Evolutionary conservation across 2,329 filamentous ascomycete species (phyloP), one percentile per base, ranked within the genome.

Genomic region (Alternaria solani): DNA sequence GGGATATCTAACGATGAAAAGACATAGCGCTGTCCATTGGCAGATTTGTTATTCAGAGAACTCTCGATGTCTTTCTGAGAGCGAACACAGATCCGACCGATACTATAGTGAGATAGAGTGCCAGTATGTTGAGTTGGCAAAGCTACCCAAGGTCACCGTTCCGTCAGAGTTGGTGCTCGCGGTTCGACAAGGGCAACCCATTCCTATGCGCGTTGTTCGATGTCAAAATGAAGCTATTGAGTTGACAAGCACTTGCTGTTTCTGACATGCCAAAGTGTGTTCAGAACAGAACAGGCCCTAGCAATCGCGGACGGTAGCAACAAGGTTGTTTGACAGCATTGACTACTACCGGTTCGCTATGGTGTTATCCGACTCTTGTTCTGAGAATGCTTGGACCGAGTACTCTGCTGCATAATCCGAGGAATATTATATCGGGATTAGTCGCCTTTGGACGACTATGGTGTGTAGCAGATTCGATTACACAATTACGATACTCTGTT

Each of bases 41-140:
- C 26, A 46, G 7, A 14, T n/a, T 46, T 7, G 43, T 26, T 30
- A 16, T 30, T 1, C 1, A 12, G 16, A 46, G n/a, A 30, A 46
- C 6, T 20, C 43, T 8, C 16, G 26, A 0, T 46, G 26, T 30
- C 43, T 30, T 3, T 14, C 9, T 18, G 5, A 30, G 1, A 0
- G 3, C 0, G 43, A 30, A 30, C 26, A 46, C 7, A 0, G 0
- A 0, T 4, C 26, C 2, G 26, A 46, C 12, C 9, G 16, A 7
- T 3, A 46, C 0, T 46, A 46, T 8, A 18, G 43, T 20, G 16
- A 30, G 3, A 5, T 46, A n/a, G 9, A 46, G n/a, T 6, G 11
- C 7, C 26, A 46, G n/a, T 46, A 9, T 1, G 26, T 46, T 8
- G 43, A 46, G 2, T 26, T 30, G 1, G 43, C 16, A 4, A 46